Base-by-base conservation (phyloP, 768 basidiomycete species). In the Leccinum uliginosum region DNA sequence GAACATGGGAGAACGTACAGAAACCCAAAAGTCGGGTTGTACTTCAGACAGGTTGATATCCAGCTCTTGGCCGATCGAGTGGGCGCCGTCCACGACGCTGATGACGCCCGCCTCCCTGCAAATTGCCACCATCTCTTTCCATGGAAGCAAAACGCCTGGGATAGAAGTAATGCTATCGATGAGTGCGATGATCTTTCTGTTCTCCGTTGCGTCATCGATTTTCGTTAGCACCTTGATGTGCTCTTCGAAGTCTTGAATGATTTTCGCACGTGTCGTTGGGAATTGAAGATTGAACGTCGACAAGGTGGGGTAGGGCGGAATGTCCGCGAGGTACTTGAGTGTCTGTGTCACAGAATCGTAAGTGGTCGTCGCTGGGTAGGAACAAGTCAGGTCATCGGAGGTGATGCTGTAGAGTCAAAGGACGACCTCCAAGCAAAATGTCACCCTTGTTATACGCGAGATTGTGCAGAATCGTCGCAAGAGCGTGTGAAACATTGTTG, bases 1-100 rank as follows among this genome's bases (percentile, higher is more conserved):
- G 43, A 27, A 30, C 23, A 30, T 19, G 27, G 21, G 43, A n/a
- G 3, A 4, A 74, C 81, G 26, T 58, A 90, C 89, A 32, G 89
- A 86, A 23, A 86, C 74, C 84, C 85, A 91, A 65, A 92, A 91
- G 70, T 93, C 91, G 10, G 87, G 87, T 50, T 77, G 73, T 0
- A 72, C 71, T 45, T 75, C 73, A 4, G 74, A 74, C 17, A 92
- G 68, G 64, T 90, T 78, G 55, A 90, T 76, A 53, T 80, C 71
- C 6, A 79, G 62, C 63, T 89, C 83, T 62, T 89, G 88, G 1
- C 91, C 91, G 38, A 93, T 80, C 4, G 83, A 80, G 65, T 93
- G 91, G 6, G 91, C 91, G 2, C 80, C 92, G 63, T 94, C 92
- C 14, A 94, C 70, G n/a, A 93, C 61, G 32, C 80, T 86, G 69